phyloP scores from a whole-genome alignment of 2,329 filamentous ascomycete genomes.

The Clonostachys byssicola region DNA sequence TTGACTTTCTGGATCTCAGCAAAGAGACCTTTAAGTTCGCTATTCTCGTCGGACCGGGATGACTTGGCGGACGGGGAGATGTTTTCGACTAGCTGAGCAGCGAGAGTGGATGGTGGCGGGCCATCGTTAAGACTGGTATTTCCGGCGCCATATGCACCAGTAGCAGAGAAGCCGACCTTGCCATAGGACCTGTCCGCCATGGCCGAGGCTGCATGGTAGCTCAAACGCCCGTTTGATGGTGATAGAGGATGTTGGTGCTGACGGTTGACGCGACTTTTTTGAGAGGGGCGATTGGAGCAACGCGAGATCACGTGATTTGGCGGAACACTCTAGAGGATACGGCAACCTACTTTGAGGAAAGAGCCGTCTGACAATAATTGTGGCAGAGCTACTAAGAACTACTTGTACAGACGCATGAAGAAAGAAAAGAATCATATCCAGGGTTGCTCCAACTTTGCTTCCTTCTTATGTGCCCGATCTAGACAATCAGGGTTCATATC shows the following conservation, averaged over 20 bases:
- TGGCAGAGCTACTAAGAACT: too few species aligned
- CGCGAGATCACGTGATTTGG: too few species aligned
- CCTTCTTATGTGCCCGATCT: not conserved
- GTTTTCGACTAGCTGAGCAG: slow-evolving; percentile 82
- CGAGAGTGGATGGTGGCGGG: slow-evolving; percentile 74
- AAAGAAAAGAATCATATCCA: too few species aligned
- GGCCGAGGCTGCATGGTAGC: slow-evolving; percentile 15
- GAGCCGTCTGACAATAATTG: too few species aligned
- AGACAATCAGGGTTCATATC: slow-evolving; percentile 16
- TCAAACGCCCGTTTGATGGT: too few species aligned
- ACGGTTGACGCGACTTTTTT: too few species aligned
- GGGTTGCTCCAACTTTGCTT: not conserved
- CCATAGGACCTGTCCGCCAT: slow-evolving; percentile 18
- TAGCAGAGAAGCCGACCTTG: slow-evolving; percentile 3
- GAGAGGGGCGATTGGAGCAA: too few species aligned
- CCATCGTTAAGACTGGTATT: slow-evolving; percentile 10
- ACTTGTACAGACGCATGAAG: too few species aligned
- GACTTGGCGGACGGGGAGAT: slow-evolving; percentile 62
- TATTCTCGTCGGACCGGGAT: slow-evolving; percentile 60
- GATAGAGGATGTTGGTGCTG: too few species aligned
- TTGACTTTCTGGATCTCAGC: slow-evolving; percentile 50
- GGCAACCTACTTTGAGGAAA: too few species aligned
- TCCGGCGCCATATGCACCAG: slow-evolving; percentile 8
- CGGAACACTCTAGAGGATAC: too few species aligned
- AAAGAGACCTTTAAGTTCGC: slow-evolving; percentile 71